These are phyloP conservation scores for Didymosphaeria variabile DNA, from an alignment of 2,329 filamentous ascomycete genomes.

Conservation along the genomic window DNA sequence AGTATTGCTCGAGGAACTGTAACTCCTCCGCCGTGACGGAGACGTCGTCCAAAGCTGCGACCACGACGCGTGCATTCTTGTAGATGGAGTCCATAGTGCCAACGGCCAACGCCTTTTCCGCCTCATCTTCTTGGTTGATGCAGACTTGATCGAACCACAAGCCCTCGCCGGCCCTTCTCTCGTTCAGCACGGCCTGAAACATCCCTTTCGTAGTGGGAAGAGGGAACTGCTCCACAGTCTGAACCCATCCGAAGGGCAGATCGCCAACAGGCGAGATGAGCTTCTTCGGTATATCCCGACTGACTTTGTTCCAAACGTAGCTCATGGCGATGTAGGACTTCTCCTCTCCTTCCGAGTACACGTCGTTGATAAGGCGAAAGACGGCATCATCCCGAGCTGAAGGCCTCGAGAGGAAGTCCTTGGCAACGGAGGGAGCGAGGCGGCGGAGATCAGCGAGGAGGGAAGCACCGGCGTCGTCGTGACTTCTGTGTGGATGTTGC, in stretches of 20 bases:
- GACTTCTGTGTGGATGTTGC: background rate
- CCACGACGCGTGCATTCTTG: constrained; percentile 51
- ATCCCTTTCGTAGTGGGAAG: constrained; percentile 50
- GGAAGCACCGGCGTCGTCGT: constrained; percentile 27
- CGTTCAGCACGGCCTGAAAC: constrained; percentile 53
- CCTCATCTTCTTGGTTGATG: constrained; percentile 53
- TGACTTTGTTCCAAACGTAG: constrained; percentile 51
- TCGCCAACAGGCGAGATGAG: constrained; percentile 36
- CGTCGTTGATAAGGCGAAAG: constrained; percentile 52
- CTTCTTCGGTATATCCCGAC: constrained; percentile 36
- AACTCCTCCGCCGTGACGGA: constrained; percentile 46
- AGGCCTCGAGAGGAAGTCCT: constrained; percentile 40
- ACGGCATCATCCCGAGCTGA: constrained; percentile 28
- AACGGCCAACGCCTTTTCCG: constrained; percentile 51
- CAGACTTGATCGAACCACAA: constrained; percentile 58
- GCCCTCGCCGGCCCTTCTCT: constrained; percentile 50
- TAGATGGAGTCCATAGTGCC: constrained; percentile 56
- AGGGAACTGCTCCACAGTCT: constrained; percentile 48
- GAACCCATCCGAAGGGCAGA: constrained; percentile 47
- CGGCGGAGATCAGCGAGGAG: constrained; percentile 38
- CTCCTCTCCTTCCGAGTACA: constrained; percentile 42
- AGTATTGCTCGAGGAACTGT: constrained; percentile 49
- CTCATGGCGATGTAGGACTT: constrained; percentile 55
- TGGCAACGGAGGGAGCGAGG: constrained; percentile 41
- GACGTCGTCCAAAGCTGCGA: constrained; percentile 55